Percentiles rank a stretch among this genome's conserved stretches.
Conservation (phyloP, 306 rosid genomes). For the Prosopis cineraria region DNA sequence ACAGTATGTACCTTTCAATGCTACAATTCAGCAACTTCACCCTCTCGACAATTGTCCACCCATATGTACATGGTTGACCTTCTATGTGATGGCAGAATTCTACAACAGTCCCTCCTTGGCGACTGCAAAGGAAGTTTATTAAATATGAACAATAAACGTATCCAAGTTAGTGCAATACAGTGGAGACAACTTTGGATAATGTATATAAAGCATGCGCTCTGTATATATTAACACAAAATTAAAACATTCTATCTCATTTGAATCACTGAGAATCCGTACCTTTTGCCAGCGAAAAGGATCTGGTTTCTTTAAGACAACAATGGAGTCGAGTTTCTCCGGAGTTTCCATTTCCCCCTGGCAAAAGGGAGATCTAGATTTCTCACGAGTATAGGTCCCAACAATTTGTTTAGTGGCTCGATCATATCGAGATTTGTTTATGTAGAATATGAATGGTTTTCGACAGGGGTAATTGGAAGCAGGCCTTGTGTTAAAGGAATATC, state of each 20-base stretch:
- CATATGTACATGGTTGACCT: constrained; percentile 54
- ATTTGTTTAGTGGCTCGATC: constrained; percentile 42
- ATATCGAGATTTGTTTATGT: constrained; percentile 41
- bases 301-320: constrained; percentile 63
- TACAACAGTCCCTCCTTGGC: constrained; percentile 92
- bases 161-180: not conserved
- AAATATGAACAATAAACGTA: constrained; percentile 22
- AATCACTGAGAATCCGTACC: constrained; percentile 35
- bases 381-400: constrained; percentile 46
- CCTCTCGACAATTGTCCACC: constrained; percentile 66
- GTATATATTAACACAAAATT: not conserved
- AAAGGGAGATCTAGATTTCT: constrained; percentile 39
- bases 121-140: constrained; percentile 61
- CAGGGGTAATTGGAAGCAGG: constrained; percentile 62
- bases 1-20: constrained; percentile 24
- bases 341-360: constrained; percentile 74
- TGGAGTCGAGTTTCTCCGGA: constrained; percentile 54
- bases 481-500: constrained; percentile 93
- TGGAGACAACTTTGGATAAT: not conserved
- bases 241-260: not conserved
- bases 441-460: constrained; percentile 73
- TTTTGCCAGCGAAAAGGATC: constrained; percentile 84
- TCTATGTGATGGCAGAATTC: constrained; percentile 60
- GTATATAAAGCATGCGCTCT: not conserved
- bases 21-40: constrained; percentile 68